These are phyloP conservation scores for Lyophyllum atratum DNA, from an alignment of 768 basidiomycete species.

Conservation along the genomic window DNA sequence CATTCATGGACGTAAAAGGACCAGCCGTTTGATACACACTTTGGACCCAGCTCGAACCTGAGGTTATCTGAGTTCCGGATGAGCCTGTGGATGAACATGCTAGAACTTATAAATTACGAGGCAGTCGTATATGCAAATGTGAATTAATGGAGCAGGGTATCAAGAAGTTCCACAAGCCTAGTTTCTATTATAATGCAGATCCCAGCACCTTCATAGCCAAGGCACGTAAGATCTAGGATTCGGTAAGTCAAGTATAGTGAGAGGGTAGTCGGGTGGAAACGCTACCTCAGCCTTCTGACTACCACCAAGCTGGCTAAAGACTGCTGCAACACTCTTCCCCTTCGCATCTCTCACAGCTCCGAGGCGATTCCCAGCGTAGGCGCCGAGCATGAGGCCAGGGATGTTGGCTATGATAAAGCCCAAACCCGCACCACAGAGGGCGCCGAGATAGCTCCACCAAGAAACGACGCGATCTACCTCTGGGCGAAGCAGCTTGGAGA, in stretches of 20 bases:
- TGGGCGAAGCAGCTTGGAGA: conserved; percentile 67
- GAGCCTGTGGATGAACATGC: neutral
- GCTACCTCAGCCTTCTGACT: conserved; percentile 86
- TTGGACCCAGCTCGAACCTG: neutral
- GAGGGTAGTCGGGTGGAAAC: conserved; percentile 4
- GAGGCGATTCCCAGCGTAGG: conserved; percentile 85
- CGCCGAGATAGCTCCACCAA: conserved; percentile 79
- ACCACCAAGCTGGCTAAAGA: conserved; percentile 76
- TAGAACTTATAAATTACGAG: neutral
- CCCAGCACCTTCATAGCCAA: conserved; percentile 84
- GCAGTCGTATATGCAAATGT: neutral
- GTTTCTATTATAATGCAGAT: conserved; percentile 42
- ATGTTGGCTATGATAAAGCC: conserved; percentile 72
- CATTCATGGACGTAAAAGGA: neutral
- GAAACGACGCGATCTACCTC: conserved; percentile 73
- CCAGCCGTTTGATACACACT: neutral
- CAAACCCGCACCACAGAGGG: conserved; percentile 69
- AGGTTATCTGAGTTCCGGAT: too few species aligned
- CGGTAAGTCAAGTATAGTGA: neutral
- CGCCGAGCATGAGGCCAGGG: conserved; percentile 85
- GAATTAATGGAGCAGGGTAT: neutral
- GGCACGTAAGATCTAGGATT: conserved; percentile 70
- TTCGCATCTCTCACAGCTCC: conserved; percentile 94
- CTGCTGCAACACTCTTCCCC: conserved; percentile 88
- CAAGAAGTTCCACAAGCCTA: neutral